phyloP scores from a whole-genome alignment of 2,329 filamentous ascomycete species.

The Fusarium algeriense region DNA sequence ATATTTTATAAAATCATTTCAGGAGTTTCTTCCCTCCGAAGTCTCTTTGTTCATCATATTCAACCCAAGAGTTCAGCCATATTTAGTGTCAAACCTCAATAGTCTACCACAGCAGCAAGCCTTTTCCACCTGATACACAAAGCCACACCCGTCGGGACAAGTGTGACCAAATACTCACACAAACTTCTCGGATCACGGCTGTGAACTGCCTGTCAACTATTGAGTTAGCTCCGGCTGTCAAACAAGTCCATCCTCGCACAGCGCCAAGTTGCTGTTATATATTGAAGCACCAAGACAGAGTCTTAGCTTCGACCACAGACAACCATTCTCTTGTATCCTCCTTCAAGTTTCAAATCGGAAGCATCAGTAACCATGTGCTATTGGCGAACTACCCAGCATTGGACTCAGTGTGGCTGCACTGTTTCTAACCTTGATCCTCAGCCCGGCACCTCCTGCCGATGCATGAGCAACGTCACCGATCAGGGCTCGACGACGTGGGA shows the following conservation, averaged over 20 bases:
- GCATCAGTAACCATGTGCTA: constrained; percentile 49
- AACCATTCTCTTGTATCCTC: neutral
- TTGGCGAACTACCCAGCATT: constrained; percentile 51
- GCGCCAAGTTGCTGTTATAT: constrained; percentile 29
- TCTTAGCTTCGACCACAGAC: constrained; percentile 5
- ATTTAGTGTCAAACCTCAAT: constrained; percentile 13
- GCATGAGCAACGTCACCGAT: constrained; percentile 41
- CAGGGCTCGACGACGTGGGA: constrained; percentile 50
- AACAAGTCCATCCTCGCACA: constrained; percentile 28
- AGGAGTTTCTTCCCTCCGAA: neutral
- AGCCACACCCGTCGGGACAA: constrained; percentile 38
- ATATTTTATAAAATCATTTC: constrained; percentile 2
- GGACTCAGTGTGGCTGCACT: constrained; percentile 51
- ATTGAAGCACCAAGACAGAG: constrained; percentile 14
- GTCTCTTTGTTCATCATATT: constrained; percentile 2
- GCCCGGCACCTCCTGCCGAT: constrained; percentile 49
- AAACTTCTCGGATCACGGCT: constrained; percentile 43
- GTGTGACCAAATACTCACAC: constrained; percentile 41
- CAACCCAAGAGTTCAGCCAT: constrained; percentile 3
- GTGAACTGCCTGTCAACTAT: constrained; percentile 36
- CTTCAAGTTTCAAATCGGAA: neutral
- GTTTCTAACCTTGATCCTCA: constrained; percentile 39
- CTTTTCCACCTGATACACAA: constrained; percentile 41
- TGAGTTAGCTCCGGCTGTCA: constrained; percentile 26
- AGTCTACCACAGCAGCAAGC: constrained; percentile 31